These are phyloP conservation scores for Aspergillus persii DNA, from an alignment of 2,329 filamentous ascomycete species.

Conservation along the genomic window DNA sequence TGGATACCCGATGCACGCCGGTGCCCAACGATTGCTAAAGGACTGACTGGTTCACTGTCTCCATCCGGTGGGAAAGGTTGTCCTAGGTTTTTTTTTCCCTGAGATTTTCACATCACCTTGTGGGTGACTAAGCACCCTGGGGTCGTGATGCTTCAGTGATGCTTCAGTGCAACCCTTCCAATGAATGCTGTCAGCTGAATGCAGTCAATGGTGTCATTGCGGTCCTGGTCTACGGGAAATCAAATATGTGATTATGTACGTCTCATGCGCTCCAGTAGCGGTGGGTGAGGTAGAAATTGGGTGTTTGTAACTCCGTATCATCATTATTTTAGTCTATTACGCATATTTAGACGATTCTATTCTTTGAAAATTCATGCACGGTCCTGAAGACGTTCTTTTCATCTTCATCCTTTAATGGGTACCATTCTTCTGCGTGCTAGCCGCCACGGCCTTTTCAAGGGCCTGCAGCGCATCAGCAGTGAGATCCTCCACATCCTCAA, in stretches of 20 bases:
- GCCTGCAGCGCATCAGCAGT: constrained; percentile 79
- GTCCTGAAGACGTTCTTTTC: background rate
- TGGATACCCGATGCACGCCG: background rate
- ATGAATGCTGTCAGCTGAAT: too few relatives aligned
- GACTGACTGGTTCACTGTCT: background rate
- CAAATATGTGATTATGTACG: too few relatives aligned
- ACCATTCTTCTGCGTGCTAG: constrained; percentile 38
- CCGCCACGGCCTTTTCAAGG: constrained; percentile 69
- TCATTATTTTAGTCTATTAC: constrained; percentile 9
- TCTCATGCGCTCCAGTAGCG: too few relatives aligned
- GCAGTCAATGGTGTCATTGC: too few relatives aligned
- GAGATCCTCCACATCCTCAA: constrained; percentile 87
- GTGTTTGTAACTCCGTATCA: constrained; percentile 3
- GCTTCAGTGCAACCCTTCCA: too few relatives aligned
- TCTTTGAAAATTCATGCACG: background rate
- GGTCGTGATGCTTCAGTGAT: background rate
- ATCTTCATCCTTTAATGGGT: constrained; percentile 13
- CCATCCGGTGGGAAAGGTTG: background rate
- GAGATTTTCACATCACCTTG: constrained; percentile 3
- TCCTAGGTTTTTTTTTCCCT: background rate
- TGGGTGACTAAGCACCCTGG: constrained; percentile 18
- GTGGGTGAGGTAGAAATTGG: background rate
- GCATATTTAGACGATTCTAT: constrained; percentile 9
- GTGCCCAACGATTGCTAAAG: background rate
- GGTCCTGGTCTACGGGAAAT: too few relatives aligned